A percentile compares a stretch with the other conserved stretches of the same genome.
Conservation (phyloP, 2,329 filamentous ascomycete species). For the Karstenula rhodostoma region DNA sequence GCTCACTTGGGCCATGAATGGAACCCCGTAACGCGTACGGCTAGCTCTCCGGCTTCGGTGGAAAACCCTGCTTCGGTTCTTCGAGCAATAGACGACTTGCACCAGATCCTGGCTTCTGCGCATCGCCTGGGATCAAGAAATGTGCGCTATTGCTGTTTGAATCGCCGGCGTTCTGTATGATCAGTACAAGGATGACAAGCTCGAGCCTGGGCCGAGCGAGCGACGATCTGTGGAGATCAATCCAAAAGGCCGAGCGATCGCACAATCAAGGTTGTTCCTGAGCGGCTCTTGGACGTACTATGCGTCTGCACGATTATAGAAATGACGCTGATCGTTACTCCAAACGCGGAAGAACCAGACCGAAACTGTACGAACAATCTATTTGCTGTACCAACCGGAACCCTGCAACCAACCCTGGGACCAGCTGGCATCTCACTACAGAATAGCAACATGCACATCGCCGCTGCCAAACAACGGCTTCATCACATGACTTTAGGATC, state of each 20-base stretch:
- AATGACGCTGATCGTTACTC: conserved; percentile 11
- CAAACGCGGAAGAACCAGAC: conserved; percentile 6
- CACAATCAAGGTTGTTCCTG: conserved; percentile 9
- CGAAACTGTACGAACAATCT: conserved; percentile 8
- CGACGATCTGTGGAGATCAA: conserved; percentile 12
- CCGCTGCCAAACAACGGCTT: conserved; percentile 4
- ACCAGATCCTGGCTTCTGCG: background rate
- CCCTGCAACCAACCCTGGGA: background rate
- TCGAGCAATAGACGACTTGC: background rate
- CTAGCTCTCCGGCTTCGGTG: conserved; percentile 1
- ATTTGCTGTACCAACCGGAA: conserved; percentile 9
- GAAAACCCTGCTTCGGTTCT: conserved; percentile 6
- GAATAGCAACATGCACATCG: background rate
- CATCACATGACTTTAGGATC: background rate
- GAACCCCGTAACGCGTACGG: conserved; percentile 12
- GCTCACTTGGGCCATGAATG: conserved; percentile 5
- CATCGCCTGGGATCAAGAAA: background rate
- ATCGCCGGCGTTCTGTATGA: conserved; percentile 2
- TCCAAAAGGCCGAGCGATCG: conserved; percentile 4
- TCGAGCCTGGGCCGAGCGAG: conserved; percentile 6
- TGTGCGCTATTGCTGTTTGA: conserved; percentile 8
- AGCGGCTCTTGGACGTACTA: conserved; percentile 11
- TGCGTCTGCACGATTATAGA: conserved; percentile 10
- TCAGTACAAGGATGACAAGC: conserved; percentile 4
- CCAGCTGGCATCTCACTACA: background rate